A percentile compares a stretch with the other conserved stretches of the same genome.
Evolutionary conservation across 805 yeast species (phyloP).

Genomic region (Blastobotrys muscicola): DNA sequence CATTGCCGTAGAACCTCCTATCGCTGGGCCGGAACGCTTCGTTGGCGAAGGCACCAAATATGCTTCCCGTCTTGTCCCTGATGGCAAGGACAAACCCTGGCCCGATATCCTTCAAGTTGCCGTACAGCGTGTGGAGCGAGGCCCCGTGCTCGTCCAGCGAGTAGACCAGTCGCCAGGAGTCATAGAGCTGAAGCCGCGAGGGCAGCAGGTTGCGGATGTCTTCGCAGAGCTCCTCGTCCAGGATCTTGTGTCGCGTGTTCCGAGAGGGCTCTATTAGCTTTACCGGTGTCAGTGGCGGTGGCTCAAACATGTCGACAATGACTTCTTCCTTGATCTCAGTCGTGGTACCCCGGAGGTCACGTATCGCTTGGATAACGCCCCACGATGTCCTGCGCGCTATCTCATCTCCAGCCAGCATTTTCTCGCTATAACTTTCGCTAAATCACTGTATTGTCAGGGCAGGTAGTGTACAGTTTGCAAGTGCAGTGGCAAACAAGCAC

Average conservation of each 20-base stretch:
- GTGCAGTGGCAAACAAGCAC: too few species aligned
- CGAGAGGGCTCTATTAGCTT: constrained; percentile 49
- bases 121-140: constrained; percentile 67
- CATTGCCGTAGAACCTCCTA: constrained; percentile 79
- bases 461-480: too few species aligned
- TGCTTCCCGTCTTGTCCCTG: constrained; percentile 50
- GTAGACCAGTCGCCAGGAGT: constrained; percentile 69
- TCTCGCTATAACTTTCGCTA: too few species aligned
- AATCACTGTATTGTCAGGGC: too few species aligned
- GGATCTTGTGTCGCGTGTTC: constrained; percentile 47
- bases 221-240: constrained; percentile 53
- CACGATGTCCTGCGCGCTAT: too few species aligned
- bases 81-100: constrained; percentile 70
- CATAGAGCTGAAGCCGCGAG: constrained; percentile 64
- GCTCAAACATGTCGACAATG: not conserved
- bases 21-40: constrained; percentile 67
- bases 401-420: too few species aligned
- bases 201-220: constrained; percentile 70
- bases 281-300: constrained; percentile 20
- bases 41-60: constrained; percentile 70
- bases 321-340: too few species aligned
- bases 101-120: constrained; percentile 24
- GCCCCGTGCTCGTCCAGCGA: constrained; percentile 92
- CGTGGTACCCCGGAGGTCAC: too few species aligned
- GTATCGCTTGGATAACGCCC: too few species aligned